A percentile compares a stretch with the other conserved stretches of the same genome.
phyloP scores from a whole-genome alignment of 176 grass and related monocot species.

The Bromus sterilis region DNA sequence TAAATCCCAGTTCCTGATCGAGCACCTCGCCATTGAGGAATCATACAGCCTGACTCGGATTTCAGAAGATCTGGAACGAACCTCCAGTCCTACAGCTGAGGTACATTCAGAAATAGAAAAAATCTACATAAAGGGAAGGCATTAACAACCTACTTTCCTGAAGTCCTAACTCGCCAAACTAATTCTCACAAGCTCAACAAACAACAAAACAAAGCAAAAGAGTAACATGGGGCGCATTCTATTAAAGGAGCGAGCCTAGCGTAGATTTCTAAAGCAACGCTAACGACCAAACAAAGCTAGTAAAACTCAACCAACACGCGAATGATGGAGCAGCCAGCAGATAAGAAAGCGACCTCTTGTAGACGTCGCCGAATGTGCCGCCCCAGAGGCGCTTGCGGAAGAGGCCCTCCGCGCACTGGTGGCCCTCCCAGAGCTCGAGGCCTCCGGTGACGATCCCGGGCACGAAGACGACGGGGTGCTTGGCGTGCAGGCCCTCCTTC shows the following conservation, averaged over 20 bases:
- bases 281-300: slow-evolving; percentile 10
- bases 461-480: slow-evolving; percentile 95
- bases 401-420: slow-evolving; percentile 87
- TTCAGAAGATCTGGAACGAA: not conserved
- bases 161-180: not conserved
- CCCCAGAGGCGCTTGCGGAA: slow-evolving; percentile 98
- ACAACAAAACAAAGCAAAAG: not conserved
- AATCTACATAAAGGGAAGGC: not conserved
- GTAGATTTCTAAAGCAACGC: not conserved
- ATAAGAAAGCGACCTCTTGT: slow-evolving; percentile 68
- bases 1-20: not conserved
- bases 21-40: not conserved
- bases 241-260: not conserved
- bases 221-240: not conserved
- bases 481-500: slow-evolving; percentile 81
- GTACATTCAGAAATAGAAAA: not conserved
- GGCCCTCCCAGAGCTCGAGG: slow-evolving; percentile 96
- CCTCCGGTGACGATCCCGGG: slow-evolving; percentile 95
- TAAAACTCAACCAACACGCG: not conserved
- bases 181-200: not conserved
- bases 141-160: not conserved
- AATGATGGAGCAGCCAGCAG: not conserved
- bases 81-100: not conserved
- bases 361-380: slow-evolving; percentile 87
- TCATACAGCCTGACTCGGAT: not conserved